phyloP scores from a whole-genome alignment of 2,329 filamentous ascomycete genomes.

The Aspergillus texensis region DNA sequence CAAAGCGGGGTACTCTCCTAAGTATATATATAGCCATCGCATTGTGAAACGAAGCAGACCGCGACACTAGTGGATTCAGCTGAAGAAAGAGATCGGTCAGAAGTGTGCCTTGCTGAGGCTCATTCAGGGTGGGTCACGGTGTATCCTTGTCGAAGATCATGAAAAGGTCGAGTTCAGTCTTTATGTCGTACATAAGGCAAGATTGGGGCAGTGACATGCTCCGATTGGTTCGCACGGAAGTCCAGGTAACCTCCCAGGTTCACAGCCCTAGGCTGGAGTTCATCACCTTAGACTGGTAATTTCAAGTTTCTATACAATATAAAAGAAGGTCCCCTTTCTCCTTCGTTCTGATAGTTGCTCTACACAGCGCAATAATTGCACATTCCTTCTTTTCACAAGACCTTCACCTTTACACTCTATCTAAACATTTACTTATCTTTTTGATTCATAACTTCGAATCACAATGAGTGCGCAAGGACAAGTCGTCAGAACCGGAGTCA shows the following conservation, averaged over 20 bases:
- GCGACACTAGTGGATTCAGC: not conserved
- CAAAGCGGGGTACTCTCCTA: not conserved
- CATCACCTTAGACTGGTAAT: not conserved
- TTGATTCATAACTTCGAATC: not conserved
- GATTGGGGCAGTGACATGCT: not conserved
- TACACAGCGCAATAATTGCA: no score
- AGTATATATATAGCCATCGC: not conserved
- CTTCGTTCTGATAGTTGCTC: not conserved
- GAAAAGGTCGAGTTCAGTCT: no score
- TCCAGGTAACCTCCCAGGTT: not conserved
- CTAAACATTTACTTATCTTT: not conserved
- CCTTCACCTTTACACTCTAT: no score
- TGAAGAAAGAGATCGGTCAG: not conserved
- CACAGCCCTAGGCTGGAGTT: not conserved
- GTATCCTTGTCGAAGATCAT: no score
- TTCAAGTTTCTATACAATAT: not conserved
- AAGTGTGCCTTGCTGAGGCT: not conserved
- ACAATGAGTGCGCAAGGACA: not conserved
- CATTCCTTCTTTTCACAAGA: no score
- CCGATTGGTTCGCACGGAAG: not conserved
- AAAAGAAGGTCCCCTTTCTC: not conserved
- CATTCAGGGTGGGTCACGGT: not conserved
- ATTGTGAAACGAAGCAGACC: not conserved
- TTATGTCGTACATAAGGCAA: no score
- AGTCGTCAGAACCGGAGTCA: slow-evolving; percentile 17